These are phyloP conservation scores for Boletus reticulatus DNA, from an alignment of 768 basidiomycete species.

Conservation along the genomic window DNA sequence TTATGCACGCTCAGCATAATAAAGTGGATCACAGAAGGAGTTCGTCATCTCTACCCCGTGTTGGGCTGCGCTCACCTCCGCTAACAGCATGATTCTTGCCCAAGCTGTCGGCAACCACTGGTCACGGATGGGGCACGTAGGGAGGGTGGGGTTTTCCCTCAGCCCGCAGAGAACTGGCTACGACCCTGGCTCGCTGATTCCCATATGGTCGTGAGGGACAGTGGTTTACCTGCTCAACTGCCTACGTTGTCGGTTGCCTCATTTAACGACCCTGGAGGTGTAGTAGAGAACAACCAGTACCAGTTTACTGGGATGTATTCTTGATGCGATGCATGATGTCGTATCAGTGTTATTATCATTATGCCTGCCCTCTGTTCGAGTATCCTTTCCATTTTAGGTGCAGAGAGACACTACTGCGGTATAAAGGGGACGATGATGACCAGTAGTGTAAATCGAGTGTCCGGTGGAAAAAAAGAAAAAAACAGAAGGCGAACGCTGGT, in stretches of 20 bases:
- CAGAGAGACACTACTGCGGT: slow-evolving; percentile 23
- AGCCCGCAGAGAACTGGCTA: slow-evolving; percentile 14
- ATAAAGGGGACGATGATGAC: slow-evolving; percentile 12
- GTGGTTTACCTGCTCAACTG: slow-evolving; percentile 9
- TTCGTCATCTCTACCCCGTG: slow-evolving; percentile 32
- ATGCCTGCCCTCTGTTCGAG: slow-evolving; percentile 16
- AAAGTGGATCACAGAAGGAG: slow-evolving; percentile 60
- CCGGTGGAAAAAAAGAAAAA: slow-evolving; percentile 2
- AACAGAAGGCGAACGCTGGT: slow-evolving; percentile 16
- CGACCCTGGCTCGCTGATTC: slow-evolving; percentile 24
- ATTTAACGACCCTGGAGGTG: slow-evolving; percentile 8
- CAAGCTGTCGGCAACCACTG: slow-evolving; percentile 57
- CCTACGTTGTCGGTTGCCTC: slow-evolving; percentile 20
- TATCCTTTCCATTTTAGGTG: slow-evolving; percentile 23
- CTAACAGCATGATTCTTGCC: slow-evolving; percentile 60
- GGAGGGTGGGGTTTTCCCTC: slow-evolving; percentile 1
- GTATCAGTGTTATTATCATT: slow-evolving; percentile 2
- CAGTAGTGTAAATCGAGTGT: slow-evolving; percentile 27
- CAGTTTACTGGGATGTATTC: slow-evolving; percentile 61
- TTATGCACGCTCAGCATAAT: slow-evolving; percentile 48
- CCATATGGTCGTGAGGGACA: slow-evolving; percentile 16
- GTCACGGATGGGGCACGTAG: slow-evolving; percentile 23
- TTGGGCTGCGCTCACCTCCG: slow-evolving; percentile 5
- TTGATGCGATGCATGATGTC: slow-evolving; percentile 25
- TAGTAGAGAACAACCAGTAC: slow-evolving; percentile 19